Base-by-base conservation (phyloP, 352 stramenopile genomes). In the Pilasporangium apinafurcum region DNA sequence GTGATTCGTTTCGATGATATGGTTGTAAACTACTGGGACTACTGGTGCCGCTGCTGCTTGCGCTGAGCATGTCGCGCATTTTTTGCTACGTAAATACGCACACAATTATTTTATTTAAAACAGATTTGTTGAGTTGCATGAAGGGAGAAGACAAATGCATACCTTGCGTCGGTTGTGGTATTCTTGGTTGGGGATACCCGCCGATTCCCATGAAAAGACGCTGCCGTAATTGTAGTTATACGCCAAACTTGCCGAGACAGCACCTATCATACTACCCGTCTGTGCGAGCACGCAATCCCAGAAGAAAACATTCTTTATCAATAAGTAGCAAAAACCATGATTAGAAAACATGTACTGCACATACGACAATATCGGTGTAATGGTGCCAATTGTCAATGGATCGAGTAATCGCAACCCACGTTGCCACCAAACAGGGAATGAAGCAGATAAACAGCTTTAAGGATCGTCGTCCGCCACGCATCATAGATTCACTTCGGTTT, bases 351-450 rank as follows among this genome's bases (percentile, higher is more conserved):
- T 43, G 5, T 4, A 47, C 10, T 25, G 14, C 26, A 55, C 51
- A 27, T 47, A 83, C 79, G 42, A 88, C 29, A 34, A 91, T 88
- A 45, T 90, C 80, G 26, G 51, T 75, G 59, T 90, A 92, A 54
- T 92, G 72, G 46, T 92, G 80, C 80, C 80, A 90, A 47, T 92
- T 92, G 59, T 90, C 80, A 36, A 87, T 72, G 24, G 75, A 83
- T 36, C 80, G 80, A 12, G 80, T 84, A 22, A 90, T 55, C 2
- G 69, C 60, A 28, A 90, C 70, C 80, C 80, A 92, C 3, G 78
- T 34, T 16, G 80, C 77, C 10, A 90, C 34, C 1, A 87, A 25
- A 20, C 68, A 65, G 16, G 80, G 80, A 10, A 57, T 32, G 45
- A 80, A 85, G 52, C 75, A 84, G 22, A 89, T 5, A 40, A 89